Percentiles rank a stretch among this genome's conserved stretches.
phyloP scores from a whole-genome alignment of 345 rosid species.

The Populus tremula region DNA sequence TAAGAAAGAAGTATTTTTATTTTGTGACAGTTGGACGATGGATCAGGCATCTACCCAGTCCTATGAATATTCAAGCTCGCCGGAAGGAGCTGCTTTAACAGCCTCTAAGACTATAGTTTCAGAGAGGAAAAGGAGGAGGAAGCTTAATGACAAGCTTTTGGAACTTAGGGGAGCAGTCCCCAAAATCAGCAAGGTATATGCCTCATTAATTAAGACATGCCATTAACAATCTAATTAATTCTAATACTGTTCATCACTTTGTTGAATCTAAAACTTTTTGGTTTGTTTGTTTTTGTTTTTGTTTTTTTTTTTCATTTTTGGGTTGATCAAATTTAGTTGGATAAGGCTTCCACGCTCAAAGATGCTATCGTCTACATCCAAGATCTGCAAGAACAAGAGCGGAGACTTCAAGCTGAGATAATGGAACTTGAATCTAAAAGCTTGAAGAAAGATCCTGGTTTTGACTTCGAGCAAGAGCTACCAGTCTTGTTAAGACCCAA shows the following conservation, averaged over 20 bases:
- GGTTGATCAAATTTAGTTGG: conserved; percentile 51
- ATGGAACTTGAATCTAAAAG: conserved; percentile 61
- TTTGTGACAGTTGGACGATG: conserved; percentile 20
- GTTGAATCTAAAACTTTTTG: neutral
- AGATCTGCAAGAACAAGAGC: conserved; percentile 77
- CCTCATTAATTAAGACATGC: too few relatives aligned
- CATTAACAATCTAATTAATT: too few relatives aligned
- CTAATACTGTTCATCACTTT: neutral
- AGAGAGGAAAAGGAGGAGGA: conserved; percentile 83
- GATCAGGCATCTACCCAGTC: conserved; percentile 18
- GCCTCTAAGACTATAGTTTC: conserved; percentile 88
- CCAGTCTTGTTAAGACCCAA: conserved; percentile 59
- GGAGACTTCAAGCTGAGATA: conserved; percentile 65
- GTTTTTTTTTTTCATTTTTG: neutral
- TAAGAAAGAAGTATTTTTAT: neutral
- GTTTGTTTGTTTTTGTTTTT: neutral
- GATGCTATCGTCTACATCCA: conserved; percentile 89
- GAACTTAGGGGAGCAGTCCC: conserved; percentile 93
- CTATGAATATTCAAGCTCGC: conserved; percentile 77
- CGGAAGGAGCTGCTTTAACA: conserved; percentile 68
- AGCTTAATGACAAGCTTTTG: conserved; percentile 77
- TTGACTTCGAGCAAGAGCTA: conserved; percentile 52
- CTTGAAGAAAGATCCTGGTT: conserved; percentile 28
- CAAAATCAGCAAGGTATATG: conserved; percentile 71
- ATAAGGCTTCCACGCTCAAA: conserved; percentile 90